Evolutionary conservation across 257 asterid genomes (phyloP).

Genomic region (Ophiorrhiza pumila): DNA sequence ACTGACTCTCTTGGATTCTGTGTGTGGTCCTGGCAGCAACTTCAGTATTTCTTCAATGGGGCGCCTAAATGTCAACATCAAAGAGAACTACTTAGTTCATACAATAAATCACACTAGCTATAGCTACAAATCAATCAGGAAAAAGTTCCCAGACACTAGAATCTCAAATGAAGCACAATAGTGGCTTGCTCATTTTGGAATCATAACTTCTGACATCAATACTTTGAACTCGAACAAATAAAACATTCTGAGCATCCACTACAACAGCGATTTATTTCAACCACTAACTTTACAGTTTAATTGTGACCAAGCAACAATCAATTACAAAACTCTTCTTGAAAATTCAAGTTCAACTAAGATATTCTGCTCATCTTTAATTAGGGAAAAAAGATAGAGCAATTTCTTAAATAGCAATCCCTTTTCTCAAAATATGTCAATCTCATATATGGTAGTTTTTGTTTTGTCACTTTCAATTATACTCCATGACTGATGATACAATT

Average conservation of each 20-base stretch:
- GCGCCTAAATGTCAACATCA: constrained; percentile 56
- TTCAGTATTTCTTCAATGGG: constrained; percentile 83
- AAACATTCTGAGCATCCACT: background rate
- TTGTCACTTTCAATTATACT: no score
- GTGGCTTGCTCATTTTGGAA: background rate
- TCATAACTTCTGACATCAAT: background rate
- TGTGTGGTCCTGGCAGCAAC: constrained; percentile 96
- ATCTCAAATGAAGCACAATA: background rate
- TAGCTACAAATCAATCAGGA: background rate
- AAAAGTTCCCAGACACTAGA: background rate
- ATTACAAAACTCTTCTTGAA: background rate
- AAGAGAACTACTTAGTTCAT: background rate
- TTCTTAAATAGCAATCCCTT: background rate
- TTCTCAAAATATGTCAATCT: background rate
- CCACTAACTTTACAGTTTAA: background rate
- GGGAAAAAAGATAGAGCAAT: background rate
- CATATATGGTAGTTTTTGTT: no score
- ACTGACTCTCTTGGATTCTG: constrained; percentile 79
- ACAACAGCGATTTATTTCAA: background rate
- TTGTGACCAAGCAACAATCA: background rate
- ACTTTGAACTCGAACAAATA: background rate
- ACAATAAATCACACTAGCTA: background rate
- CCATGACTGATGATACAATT: background rate
- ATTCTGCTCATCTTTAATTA: background rate
- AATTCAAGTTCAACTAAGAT: background rate